Base-by-base conservation (phyloP, 371 early-diverging fungal genomes). In the Nematocida major region DNA sequence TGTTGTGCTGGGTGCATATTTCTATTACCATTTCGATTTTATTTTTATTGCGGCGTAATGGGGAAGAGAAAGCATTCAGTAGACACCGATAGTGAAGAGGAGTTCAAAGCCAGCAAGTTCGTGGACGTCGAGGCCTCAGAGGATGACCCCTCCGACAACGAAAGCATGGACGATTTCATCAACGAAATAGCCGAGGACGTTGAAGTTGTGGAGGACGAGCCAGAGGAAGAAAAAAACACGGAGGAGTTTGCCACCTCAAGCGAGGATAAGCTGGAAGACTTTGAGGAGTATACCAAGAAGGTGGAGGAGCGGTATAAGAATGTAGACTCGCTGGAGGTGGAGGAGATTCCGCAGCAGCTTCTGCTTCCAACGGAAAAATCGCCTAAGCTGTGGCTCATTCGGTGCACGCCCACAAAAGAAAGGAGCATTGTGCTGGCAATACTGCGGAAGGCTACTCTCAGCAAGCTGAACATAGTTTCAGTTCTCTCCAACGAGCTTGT, bases 341-440 rank as follows among this genome's bases (percentile, higher is more conserved):
- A 80, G 42, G 79, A 63, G 45, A 39, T 78, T n/a, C 47, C 88
- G 5, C 87, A 87, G 45, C 86, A 91, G 79, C 88, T 90, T 68
- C 87, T 94, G 32, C 83, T 92, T 63, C 95, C 96, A 0, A 89
- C 89, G 47, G 89, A 92, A 22, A 87, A 88, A 48, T 92, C 92
- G 79, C 95, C 96, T 50, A 91, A 90, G 80, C 84, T 95, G 63
- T 96, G 93, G 93, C 88, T 94, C 87, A 88, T 93, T 48, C 86
- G 89, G 62, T 94, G 94, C 87, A 88, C 88, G 81, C 89, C 89
- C 81, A 93, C 93, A 50, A 90, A 91, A 82, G 96, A 96, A 82
- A 88, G 87, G 67, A 92, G 91, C 59, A 85, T 92, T 26, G 88
- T 92, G 68, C 85, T 91, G 34, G 86, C 89, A 9, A 81, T 94